Percentiles rank a stretch among this genome's conserved stretches.
These are phyloP conservation scores for Ascochyta rabiei DNA, from an alignment of 2,329 filamentous ascomycete genomes.

Conservation along the genomic window DNA sequence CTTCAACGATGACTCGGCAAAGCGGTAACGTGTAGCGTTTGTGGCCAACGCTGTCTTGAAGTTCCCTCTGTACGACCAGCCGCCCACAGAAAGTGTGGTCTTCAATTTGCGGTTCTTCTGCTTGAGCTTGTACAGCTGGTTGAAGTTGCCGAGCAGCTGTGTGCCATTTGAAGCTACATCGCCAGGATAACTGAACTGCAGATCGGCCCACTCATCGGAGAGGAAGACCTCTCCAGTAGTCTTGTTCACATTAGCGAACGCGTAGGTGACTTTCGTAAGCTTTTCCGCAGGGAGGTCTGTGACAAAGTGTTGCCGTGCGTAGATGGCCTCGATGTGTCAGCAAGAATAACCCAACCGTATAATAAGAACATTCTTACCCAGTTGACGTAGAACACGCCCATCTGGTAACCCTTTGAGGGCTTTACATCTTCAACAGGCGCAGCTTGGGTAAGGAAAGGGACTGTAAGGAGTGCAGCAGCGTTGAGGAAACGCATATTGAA, in stretches of 20 bases:
- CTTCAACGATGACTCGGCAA: slow-evolving; percentile 72
- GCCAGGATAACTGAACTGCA: slow-evolving; percentile 68
- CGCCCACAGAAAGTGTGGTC: slow-evolving; percentile 79
- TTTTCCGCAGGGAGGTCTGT: slow-evolving; percentile 81
- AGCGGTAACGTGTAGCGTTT: slow-evolving; percentile 63
- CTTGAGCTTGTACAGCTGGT: slow-evolving; percentile 79
- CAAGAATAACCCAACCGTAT: not conserved
- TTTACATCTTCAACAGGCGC: slow-evolving; percentile 13
- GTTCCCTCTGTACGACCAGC: slow-evolving; percentile 78
- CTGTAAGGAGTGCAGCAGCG: slow-evolving; percentile 25
- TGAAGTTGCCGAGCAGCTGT: slow-evolving; percentile 77
- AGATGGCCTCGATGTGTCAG: slow-evolving; percentile 67
- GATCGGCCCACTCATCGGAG: slow-evolving; percentile 32
- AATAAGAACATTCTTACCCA: slow-evolving; percentile 51
- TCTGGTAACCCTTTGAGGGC: slow-evolving; percentile 55
- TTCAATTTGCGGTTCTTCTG: slow-evolving; percentile 77
- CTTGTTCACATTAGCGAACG: slow-evolving; percentile 86
- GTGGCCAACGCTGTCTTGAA: slow-evolving; percentile 73
- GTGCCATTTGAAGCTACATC: slow-evolving; percentile 71
- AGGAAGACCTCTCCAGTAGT: slow-evolving; percentile 70
- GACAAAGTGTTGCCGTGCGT: slow-evolving; percentile 79
- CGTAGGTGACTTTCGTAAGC: slow-evolving; percentile 86
- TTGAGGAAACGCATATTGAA: slow-evolving; percentile 31
- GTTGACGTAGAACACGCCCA: slow-evolving; percentile 75
- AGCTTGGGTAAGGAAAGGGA: slow-evolving; percentile 26